Evolutionary conservation across 2,329 filamentous ascomycete species (phyloP), one percentile per base, ranked within the genome.

Genomic region (Pseudocercospora cruenta): DNA sequence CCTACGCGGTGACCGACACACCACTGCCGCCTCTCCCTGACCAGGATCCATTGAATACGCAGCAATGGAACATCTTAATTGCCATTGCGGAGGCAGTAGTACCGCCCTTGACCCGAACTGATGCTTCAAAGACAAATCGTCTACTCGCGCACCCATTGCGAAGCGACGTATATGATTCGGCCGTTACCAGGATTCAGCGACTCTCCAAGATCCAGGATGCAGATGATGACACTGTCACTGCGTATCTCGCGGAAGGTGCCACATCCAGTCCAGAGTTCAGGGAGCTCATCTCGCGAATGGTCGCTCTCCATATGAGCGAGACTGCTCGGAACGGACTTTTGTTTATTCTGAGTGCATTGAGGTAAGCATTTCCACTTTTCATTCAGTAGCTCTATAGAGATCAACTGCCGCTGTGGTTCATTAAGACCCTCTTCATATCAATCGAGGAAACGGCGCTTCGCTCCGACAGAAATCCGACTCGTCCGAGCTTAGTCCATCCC

Each of bases 21-120:
- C 63, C 68, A 28, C 68, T 71, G 33, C 81, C 84, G 26, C 82
- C 84, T 1, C 76, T 81, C 2, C 80, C 84, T 16, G 68, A 75
- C 3, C 77, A 80, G 12, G 80, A 84, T 58, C 79, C 85, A 58
- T 81, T 88, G 69, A 84, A 82, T 1, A 76, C 82, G 12, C 74
- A 79, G 1, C 87, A 90, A 81, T 89, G 87, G 87, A 80, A 78
- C 31, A 87, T 84, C 0, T 77, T 90, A 2, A 78, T 86, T 55
- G 83, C 87, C 24, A 81, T 90, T 31, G 80, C 84, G 8, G 87
- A 89, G 67, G 82, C 86, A 1, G 78, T 87, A 19, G 78, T 92
- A 33, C 88, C 90, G 2, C 84, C 88, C 21, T 82, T 91, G 67
- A 82, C 71, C 19, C 61, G 59, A 31, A 33, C 33, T 47, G 63